Base-by-base conservation (phyloP, 495 filamentous ascomycete genomes). In the Penicillium diatomitis region DNA sequence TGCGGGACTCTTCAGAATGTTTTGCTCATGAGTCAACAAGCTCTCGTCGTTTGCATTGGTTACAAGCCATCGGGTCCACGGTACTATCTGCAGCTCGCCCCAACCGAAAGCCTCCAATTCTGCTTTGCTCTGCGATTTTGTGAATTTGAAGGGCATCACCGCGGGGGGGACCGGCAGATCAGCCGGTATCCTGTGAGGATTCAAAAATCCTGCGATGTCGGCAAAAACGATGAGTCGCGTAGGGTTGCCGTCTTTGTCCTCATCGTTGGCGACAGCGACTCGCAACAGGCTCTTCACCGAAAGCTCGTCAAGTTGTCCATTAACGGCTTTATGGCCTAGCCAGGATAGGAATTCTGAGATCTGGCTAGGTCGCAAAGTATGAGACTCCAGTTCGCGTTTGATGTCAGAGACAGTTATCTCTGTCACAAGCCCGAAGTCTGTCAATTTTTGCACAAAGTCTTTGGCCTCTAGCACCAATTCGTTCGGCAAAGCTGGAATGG, bases 391-490 rank as follows among this genome's bases (percentile, higher is more conserved):
- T 60, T 95, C 90, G 40, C 80, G 68, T 48, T 79, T 83, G 52
- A 98, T 87, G 56, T 99, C 94, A 8, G 79, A 78, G 10, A 90
- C 83, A 2, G 88, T 94, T 37, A 96, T 85, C 41, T 90, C 84
- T 8, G 81, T 85, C 27, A 99, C 77, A 44, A 95, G 64, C 0
- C 86, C 88, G 52, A 86, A 87, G 27, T 86, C 84, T 43, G 79
- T 82, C 36, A 99, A 67, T 44, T 84, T 87, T 42, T 75, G 74
- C 39, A 96, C 79, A 54, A 99, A 91, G 0, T 76, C 75, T 33
- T 75, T 70, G 1, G 81, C 74, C 29, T 72, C 75, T 8, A 78
- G 67, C 28, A 80, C 75, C 50, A 97, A 75, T 37, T 80, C 81
- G 38, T 88, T 79, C 3, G 91, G 85, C 29, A 99, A 68, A 27